Base-by-base conservation (phyloP, 2,329 filamentous ascomycete species). In the Nemania sp. region DNA sequence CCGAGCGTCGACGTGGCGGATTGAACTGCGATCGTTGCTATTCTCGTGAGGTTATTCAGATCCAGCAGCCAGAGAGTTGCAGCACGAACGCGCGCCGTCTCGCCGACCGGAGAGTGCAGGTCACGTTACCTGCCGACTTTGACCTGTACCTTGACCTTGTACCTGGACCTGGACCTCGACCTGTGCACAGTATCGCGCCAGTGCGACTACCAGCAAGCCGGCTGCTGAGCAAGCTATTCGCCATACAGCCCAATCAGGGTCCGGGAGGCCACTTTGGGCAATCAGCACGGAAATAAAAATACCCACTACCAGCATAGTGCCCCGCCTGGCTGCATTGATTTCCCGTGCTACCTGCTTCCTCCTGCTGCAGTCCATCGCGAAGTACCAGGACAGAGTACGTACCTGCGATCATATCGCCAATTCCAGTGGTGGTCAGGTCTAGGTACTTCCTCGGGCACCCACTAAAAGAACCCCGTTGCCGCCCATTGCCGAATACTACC, bases 11-110 rank as follows among this genome's bases (percentile, higher is more conserved):
- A 57, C 39, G 48, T 50, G 45, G 52, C 35, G 34, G 47, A 52
- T 56, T 32, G 47, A n/a, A 42, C 52, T 48, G 60, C 61, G 45
- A 58, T 54, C 20, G 60, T 58, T 62, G 64, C 57, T 39, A 64
- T 64, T 64, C 62, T 69, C 54, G 64, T 70, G 70, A 72, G 70
- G 71, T 68, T 71, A 72, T 72, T 70, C 70, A 67, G 61, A 67
- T 66, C 59, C 54, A 58, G 59, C 62, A 55, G 56, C 59, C 25
- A 29, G 25, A 62, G 51, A 52, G 51, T 54, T 62, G 64, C 64
- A 62, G 67, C 63, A 63, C 62, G 29, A 32, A 48, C 46, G 46
- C 46, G 66, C 63, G 58, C 65, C 63, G 66, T 67, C 68, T 66
- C 66, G 65, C 69, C 65, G 59, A 63, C 65, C 61, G 65, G 64